A percentile compares a stretch with the other conserved stretches of the same genome.
Evolutionary conservation across 139 green algal species (phyloP).

Genomic region (Tetraselmis chui): DNA sequence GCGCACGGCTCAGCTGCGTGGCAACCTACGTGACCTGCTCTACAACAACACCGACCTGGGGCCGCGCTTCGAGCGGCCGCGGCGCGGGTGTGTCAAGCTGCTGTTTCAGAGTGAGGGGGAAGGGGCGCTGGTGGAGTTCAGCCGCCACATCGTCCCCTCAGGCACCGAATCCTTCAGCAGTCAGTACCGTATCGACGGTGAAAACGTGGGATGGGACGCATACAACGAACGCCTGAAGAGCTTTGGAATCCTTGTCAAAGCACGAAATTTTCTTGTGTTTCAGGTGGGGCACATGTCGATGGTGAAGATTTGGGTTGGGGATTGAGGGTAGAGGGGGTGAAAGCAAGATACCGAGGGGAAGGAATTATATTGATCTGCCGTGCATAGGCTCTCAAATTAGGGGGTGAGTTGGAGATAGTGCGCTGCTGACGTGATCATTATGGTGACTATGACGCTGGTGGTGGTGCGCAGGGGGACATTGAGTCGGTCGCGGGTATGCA

Average conservation of each 20-base stretch:
- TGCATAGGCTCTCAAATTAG: not conserved
- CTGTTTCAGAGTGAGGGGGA: slow-evolving; percentile 56
- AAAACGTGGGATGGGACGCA: slow-evolving; percentile 65
- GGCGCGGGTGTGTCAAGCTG: slow-evolving; percentile 62
- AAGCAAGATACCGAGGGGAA: not conserved
- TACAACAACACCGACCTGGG: slow-evolving; percentile 59
- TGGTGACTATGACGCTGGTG: not conserved
- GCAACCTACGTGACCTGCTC: slow-evolving; percentile 85
- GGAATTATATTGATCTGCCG: not conserved
- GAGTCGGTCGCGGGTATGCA: slow-evolving; percentile 82
- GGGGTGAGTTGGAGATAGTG: not conserved
- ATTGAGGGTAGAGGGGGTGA: not conserved
- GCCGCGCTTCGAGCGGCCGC: slow-evolving; percentile 20
- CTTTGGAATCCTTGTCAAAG: slow-evolving; percentile 88
- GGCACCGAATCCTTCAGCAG: slow-evolving; percentile 35
- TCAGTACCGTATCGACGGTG: slow-evolving; percentile 74
- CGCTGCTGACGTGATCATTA: not conserved
- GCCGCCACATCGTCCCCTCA: slow-evolving; percentile 55
- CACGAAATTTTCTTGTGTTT: slow-evolving; percentile 97
- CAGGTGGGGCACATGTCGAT: too few species aligned
- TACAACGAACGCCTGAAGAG: slow-evolving; percentile 72
- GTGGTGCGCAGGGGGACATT: slow-evolving; percentile 79
- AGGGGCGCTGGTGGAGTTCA: slow-evolving; percentile 58
- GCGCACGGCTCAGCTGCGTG: slow-evolving; percentile 69
- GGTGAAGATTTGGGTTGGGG: not conserved